These are phyloP conservation scores for Silene vulgaris DNA, from an alignment of 179 eudicot genomes.

Conservation along the genomic window DNA sequence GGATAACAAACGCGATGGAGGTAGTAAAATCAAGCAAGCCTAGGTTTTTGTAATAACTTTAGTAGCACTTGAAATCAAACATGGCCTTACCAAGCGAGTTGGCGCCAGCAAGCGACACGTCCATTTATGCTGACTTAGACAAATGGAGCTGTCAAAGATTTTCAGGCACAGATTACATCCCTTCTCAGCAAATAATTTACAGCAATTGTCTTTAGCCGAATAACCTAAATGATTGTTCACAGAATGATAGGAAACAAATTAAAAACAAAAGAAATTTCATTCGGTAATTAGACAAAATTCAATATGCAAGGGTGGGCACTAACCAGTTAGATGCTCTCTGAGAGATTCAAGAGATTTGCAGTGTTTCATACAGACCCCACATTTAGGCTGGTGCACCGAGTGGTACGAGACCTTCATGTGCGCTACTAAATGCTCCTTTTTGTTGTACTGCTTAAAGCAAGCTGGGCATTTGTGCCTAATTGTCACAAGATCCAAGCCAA, in stretches of 20 bases:
- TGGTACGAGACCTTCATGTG: constrained; percentile 69
- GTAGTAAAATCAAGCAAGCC: not conserved
- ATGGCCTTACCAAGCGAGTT: constrained; percentile 47
- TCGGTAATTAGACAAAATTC: not conserved
- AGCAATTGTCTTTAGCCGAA: constrained; percentile 53
- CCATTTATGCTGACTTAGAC: constrained; percentile 53
- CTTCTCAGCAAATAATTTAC: constrained; percentile 41
- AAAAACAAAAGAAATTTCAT: not conserved
- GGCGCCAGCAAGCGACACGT: constrained; percentile 47
- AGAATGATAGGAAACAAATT: constrained; percentile 7
- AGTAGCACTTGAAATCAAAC: constrained; percentile 7
- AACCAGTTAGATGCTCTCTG: constrained; percentile 72
- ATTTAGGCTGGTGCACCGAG: constrained; percentile 46
- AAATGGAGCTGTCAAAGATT: constrained; percentile 39
- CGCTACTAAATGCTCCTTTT: constrained; percentile 69
- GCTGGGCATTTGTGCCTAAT: constrained; percentile 70
- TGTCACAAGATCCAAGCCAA: constrained; percentile 7
- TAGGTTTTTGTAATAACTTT: not conserved
- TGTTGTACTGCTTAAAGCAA: constrained; percentile 72
- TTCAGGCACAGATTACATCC: constrained; percentile 68
- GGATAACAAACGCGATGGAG: no score
- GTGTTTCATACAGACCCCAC: constrained; percentile 38
- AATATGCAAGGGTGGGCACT: constrained; percentile 11
- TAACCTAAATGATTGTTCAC: constrained; percentile 40
- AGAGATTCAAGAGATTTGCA: constrained; percentile 71